A percentile compares a stretch with the other conserved stretches of the same genome.
phyloP scores from a whole-genome alignment of 2,329 filamentous ascomycete species.

The Colletotrichum cuscutae region DNA sequence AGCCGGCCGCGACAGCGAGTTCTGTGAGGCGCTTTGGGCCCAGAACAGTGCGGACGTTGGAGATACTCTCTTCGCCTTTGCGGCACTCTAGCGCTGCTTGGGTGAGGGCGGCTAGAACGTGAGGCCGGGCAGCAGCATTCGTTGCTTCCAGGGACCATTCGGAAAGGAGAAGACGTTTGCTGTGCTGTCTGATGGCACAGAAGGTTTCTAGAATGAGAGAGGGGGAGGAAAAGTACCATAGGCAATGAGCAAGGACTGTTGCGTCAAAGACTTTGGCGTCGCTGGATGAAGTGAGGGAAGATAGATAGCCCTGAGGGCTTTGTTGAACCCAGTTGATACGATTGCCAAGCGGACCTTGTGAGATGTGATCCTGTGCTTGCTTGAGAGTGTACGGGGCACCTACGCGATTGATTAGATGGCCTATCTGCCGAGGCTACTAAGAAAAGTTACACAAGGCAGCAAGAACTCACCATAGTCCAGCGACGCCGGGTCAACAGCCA shows the following conservation, averaged over 20 bases:
- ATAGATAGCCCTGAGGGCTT: neutral
- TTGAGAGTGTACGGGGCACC: slow-evolving; percentile 33
- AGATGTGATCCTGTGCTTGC: slow-evolving; percentile 33
- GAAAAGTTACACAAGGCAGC: neutral
- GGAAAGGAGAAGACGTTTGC: slow-evolving; percentile 34
- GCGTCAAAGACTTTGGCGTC: slow-evolving; percentile 19
- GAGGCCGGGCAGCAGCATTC: slow-evolving; percentile 12
- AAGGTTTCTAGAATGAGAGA: slow-evolving; percentile 29
- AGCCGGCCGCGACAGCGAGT: slow-evolving; percentile 9
- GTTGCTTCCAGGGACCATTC: slow-evolving; percentile 34
- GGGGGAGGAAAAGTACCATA: slow-evolving; percentile 34
- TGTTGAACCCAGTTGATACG: slow-evolving; percentile 10
- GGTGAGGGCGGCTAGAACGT: slow-evolving; percentile 33
- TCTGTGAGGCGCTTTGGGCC: neutral
- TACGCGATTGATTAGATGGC: neutral
- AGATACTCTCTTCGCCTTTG: slow-evolving; percentile 18
- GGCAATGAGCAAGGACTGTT: slow-evolving; percentile 30
- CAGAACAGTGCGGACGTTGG: slow-evolving; percentile 13
- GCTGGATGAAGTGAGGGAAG: neutral
- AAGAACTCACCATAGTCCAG: neutral
- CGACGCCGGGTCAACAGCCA: neutral
- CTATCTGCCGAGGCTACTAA: neutral
- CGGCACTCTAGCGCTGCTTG: slow-evolving; percentile 33
- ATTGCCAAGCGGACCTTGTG: slow-evolving; percentile 20
- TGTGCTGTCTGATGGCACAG: slow-evolving; percentile 31